Base-by-base conservation (phyloP, 1,284 basidiomycete species). In the Heliocybe sulcata region DNA sequence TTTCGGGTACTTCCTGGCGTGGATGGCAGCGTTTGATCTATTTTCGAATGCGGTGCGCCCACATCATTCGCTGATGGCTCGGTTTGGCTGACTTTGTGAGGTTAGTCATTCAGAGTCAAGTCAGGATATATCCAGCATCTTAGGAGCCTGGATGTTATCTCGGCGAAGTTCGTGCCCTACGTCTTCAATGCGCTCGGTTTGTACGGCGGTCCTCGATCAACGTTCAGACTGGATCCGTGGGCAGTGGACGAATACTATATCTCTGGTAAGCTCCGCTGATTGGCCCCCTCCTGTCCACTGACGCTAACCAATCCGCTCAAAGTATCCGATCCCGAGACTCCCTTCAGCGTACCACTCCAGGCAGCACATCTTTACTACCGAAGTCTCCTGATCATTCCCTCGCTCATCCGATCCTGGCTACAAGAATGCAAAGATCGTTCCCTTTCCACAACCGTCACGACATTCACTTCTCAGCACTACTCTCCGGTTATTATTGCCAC, bases 331-430 rank as follows among this genome's bases (percentile, higher is more conserved):
- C 67, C 79, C 0, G 82, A 81, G 19, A 74, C 74, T 4, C 61
- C 77, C 0, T 69, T 83, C 55, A 80, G 85, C 57, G 71, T 89
- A 26, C 80, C 77, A 14, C 79, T 94, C 1, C 74, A 99, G 12
- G 87, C 92, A 2, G 91, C 91, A 0, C 92, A 98, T 65, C 77
- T 98, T 3, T 98, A 92, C 70, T 94, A 94, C 68, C 85, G 90
- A 20, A 80, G 92, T 0, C 77, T 98, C 8, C 79, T 90, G 8
- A 83, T 83, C 12, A 79, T 95, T 16, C 92, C 94, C 1, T 88
- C 90, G 0, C 77, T 94, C 25, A 82, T 98, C 55, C 83, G 94
- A 53, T 75, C 77, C 26, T 98, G 94, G 90, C 88, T 94, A 59
- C 79, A 87, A 50, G 86, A 87, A 31, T 90, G 92, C 71, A 93